Conservation (phyloP, 352 stramenopile genomes). For the Aphanomyces astaci region DNA sequence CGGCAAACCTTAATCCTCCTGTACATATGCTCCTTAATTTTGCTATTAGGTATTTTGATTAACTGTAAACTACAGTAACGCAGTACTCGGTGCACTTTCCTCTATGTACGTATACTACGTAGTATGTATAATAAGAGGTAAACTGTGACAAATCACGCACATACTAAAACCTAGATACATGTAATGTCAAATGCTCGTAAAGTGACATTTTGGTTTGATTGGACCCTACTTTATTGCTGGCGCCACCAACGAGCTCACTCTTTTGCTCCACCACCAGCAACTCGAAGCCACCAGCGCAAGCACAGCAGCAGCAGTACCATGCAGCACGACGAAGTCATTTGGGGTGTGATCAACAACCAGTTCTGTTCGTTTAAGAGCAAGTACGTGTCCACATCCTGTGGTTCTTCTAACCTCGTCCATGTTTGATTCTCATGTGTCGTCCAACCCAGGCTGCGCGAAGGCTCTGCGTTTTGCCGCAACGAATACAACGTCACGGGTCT, state of each 20-base stretch:
- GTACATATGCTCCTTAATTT: too few relatives aligned
- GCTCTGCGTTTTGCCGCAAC: constrained; percentile 97
- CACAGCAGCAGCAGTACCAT: constrained; percentile 36
- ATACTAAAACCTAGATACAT: not conserved
- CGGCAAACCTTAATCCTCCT: too few relatives aligned
- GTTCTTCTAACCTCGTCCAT: not conserved
- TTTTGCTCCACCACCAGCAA: not conserved
- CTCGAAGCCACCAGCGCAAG: not conserved
- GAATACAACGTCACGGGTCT: constrained; percentile 97
- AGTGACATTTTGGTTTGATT: constrained; percentile 7
- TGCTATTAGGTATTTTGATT: too few relatives aligned
- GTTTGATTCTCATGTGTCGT: not conserved
- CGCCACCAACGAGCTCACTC: not conserved
- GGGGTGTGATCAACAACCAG: constrained; percentile 97
- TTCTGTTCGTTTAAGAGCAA: constrained; percentile 99
- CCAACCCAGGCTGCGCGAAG: constrained; percentile 22
- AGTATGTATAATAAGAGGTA: too few relatives aligned
- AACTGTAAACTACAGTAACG: too few relatives aligned
- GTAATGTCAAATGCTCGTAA: not conserved
- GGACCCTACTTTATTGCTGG: not conserved
- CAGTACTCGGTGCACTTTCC: too few relatives aligned
- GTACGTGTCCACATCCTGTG: constrained; percentile 29
- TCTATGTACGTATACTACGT: not conserved
- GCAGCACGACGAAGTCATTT: constrained; percentile 99
- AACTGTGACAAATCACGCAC: too few relatives aligned